Evolutionary conservation across 305 asterid species (phyloP).

Genomic region (Rubia peregrina): DNA sequence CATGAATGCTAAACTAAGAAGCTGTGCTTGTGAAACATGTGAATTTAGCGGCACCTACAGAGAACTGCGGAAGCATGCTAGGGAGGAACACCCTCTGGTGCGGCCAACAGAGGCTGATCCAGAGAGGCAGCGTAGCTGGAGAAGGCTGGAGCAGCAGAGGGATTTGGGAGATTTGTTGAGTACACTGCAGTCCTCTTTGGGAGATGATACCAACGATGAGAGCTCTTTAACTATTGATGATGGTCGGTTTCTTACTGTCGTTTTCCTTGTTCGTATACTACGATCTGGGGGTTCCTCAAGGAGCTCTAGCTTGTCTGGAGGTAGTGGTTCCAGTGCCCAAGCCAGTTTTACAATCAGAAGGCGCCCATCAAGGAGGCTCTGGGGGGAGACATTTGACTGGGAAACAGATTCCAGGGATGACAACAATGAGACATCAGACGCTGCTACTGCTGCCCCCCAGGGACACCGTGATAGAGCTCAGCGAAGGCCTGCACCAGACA

Average conservation of each 20-base stretch:
- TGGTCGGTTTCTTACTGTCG: conserved; percentile 65
- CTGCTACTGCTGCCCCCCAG: conserved; percentile 14
- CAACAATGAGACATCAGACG: conserved; percentile 35
- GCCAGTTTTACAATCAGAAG: conserved; percentile 41
- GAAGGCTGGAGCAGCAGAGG: conserved; percentile 74
- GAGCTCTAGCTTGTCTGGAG: conserved; percentile 39
- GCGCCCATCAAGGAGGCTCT: conserved; percentile 49
- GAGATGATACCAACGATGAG: conserved; percentile 55
- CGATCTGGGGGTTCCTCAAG: conserved; percentile 42
- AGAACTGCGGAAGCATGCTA: conserved; percentile 77
- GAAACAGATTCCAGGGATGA: conserved; percentile 43
- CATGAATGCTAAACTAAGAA: conserved; percentile 73
- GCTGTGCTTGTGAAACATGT: conserved; percentile 75
- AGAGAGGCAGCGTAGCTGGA: conserved; percentile 76
- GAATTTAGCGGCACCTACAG: conserved; percentile 64
- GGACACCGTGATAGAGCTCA: conserved; percentile 43
- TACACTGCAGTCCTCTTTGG: conserved; percentile 59
- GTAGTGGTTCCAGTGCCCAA: conserved; percentile 40
- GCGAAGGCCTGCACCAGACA: conserved; percentile 32
- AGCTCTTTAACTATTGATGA: conserved; percentile 51
- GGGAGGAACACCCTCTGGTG: conserved; percentile 63
- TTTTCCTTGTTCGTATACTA: conserved; percentile 58
- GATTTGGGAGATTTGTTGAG: conserved; percentile 69
- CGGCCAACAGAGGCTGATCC: conserved; percentile 80
- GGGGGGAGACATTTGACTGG: conserved; percentile 59